Evolutionary conservation across 768 basidiomycete species (phyloP).

Genomic region (Rhizopogon vinicolor): DNA sequence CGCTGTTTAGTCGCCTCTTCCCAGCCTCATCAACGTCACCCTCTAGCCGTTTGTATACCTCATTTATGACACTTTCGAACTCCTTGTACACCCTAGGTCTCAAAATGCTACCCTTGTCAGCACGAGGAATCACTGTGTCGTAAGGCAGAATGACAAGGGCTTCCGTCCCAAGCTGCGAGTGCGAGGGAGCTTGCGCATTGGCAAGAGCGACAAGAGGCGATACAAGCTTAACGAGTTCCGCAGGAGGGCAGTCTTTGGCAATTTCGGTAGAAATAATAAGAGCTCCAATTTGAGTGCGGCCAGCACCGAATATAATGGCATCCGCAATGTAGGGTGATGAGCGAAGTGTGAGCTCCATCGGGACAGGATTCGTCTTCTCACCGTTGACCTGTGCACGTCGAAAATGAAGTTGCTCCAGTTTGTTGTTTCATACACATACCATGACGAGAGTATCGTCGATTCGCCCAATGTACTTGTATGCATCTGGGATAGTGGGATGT

Average conservation of each 20-base stretch:
- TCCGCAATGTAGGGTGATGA: constrained; percentile 43
- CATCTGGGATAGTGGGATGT: constrained; percentile 36
- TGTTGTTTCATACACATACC: constrained; percentile 6
- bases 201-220: constrained; percentile 44
- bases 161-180: constrained; percentile 47
- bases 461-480: constrained; percentile 48
- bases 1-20: constrained; percentile 9
- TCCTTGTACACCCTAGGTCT: constrained; percentile 46
- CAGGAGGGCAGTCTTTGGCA: constrained; percentile 18
- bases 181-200: constrained; percentile 46
- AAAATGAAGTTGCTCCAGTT: neutral
- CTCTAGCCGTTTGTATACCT: constrained; percentile 39
- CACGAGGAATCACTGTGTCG: constrained; percentile 43
- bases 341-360: constrained; percentile 47
- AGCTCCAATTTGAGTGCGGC: constrained; percentile 43
- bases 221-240: constrained; percentile 30
- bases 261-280: constrained; percentile 47
- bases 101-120: constrained; percentile 48
- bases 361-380: constrained; percentile 55
- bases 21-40: constrained; percentile 24
- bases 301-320: constrained; percentile 51
- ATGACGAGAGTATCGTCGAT: constrained; percentile 51
- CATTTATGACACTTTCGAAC: constrained; percentile 42
- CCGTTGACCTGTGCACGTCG: constrained; percentile 34
- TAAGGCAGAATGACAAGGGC: constrained; percentile 45